Conservation (phyloP, 805 yeast genomes). For the Starmerella lactis-condensi region DNA sequence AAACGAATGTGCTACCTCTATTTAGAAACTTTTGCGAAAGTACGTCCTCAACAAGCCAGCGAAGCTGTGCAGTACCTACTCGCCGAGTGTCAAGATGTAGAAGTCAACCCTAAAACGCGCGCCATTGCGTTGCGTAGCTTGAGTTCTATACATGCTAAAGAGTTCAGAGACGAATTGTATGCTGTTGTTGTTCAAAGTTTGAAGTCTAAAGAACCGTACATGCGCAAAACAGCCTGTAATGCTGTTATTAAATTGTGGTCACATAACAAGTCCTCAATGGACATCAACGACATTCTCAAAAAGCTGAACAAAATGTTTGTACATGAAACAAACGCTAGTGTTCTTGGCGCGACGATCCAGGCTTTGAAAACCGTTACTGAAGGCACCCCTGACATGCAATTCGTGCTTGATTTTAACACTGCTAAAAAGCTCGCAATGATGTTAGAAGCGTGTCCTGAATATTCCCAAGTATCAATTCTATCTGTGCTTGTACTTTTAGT, state of each 20-base stretch:
- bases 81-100: slow-evolving; percentile 34
- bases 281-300: slow-evolving; percentile 28
- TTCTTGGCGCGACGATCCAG: slow-evolving; percentile 55
- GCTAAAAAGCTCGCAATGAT: slow-evolving; percentile 28
- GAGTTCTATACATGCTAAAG: slow-evolving; percentile 38
- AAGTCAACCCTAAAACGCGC: slow-evolving; percentile 35
- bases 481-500: slow-evolving; percentile 48
- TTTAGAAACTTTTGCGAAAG: slow-evolving; percentile 39
- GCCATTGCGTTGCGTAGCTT: slow-evolving; percentile 48
- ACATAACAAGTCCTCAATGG: slow-evolving; percentile 31
- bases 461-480: slow-evolving; percentile 56
- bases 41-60: slow-evolving; percentile 37
- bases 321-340: slow-evolving; percentile 35
- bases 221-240: slow-evolving; percentile 53
- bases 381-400: slow-evolving; percentile 29
- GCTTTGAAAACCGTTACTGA: slow-evolving; percentile 50
- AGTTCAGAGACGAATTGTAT: slow-evolving; percentile 32
- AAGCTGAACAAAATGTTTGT: slow-evolving; percentile 34
- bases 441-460: slow-evolving; percentile 31
- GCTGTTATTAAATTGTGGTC: slow-evolving; percentile 52
- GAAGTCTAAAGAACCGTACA: slow-evolving; percentile 35
- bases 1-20: slow-evolving; percentile 55
- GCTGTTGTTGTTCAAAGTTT: slow-evolving; percentile 24
- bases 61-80: slow-evolving; percentile 38
- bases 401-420: slow-evolving; percentile 35